Conservation (phyloP, 2,329 filamentous ascomycete species). For the Dendryphion nanum region DNA sequence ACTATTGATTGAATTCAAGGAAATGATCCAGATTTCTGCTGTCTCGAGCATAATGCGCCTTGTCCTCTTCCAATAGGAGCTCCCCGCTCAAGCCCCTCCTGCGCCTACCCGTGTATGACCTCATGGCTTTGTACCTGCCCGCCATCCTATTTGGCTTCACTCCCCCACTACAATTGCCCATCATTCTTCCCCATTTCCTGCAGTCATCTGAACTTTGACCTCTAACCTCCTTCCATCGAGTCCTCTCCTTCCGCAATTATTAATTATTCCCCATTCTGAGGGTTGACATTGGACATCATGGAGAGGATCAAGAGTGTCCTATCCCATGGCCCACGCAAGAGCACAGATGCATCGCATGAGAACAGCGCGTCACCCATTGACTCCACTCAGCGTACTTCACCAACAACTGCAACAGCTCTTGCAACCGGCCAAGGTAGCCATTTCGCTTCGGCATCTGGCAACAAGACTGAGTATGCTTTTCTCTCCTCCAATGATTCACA, state of each 20-base stretch:
- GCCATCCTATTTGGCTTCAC: not conserved
- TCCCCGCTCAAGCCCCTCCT: not conserved
- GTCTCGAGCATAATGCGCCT: too few species aligned
- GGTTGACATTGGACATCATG: conserved; percentile 37
- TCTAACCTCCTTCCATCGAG: not conserved
- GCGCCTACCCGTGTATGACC: conserved; percentile 10
- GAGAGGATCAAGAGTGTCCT: conserved; percentile 47
- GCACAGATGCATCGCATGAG: conserved; percentile 36
- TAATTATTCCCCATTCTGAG: too few species aligned
- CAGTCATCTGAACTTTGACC: too few species aligned
- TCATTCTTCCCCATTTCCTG: too few species aligned
- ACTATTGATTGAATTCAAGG: too few species aligned
- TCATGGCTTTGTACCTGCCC: conserved; percentile 6
- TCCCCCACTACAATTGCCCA: not conserved
- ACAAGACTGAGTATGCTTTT: not conserved
- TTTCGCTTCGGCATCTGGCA: conserved; percentile 4
- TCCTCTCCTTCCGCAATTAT: not conserved
- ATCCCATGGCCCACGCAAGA: conserved; percentile 34
- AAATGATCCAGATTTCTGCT: too few species aligned
- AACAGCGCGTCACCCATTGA: not conserved
- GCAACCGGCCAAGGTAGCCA: conserved; percentile 22
- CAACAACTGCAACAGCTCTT: too few species aligned
- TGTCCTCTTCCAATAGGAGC: conserved; percentile 9
- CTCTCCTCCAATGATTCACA: too few species aligned
- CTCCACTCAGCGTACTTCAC: conserved; percentile 1